Percentiles rank a stretch among this genome's conserved stretches.
These are phyloP conservation scores for Pholiota adiposa DNA, from an alignment of 1,284 basidiomycete genomes.

Conservation along the genomic window DNA sequence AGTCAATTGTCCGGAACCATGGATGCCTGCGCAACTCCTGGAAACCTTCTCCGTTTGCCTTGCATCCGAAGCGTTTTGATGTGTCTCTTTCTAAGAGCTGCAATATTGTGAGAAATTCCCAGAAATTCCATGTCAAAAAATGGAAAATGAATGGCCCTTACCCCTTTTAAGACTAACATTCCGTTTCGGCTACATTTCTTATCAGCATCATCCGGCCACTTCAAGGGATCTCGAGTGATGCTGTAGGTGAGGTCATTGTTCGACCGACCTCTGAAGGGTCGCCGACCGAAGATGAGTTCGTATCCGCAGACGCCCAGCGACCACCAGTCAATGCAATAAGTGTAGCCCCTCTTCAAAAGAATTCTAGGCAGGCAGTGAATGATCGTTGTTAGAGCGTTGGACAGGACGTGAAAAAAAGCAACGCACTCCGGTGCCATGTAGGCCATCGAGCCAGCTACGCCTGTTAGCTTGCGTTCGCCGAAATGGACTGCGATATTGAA, in stretches of 20 bases:
- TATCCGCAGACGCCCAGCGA: slow-evolving; percentile 92
- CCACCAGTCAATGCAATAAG: slow-evolving; percentile 96
- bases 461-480: slow-evolving; percentile 84
- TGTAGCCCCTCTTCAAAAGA: slow-evolving; percentile 82
- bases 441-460: slow-evolving; percentile 99
- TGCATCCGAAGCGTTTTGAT: slow-evolving; percentile 81
- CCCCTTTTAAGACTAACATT: slow-evolving; percentile 69
- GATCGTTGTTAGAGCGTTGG: not conserved
- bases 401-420: not conserved
- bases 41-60: slow-evolving; percentile 76
- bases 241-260: slow-evolving; percentile 90
- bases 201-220: slow-evolving; percentile 80
- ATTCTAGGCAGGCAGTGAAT: slow-evolving; percentile 58
- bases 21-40: slow-evolving; percentile 80
- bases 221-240: slow-evolving; percentile 77
- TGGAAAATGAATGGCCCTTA: slow-evolving; percentile 40
- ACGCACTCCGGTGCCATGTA: slow-evolving; percentile 94
- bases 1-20: slow-evolving; percentile 90
- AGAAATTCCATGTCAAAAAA: slow-evolving; percentile 2
- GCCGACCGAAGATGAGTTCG: slow-evolving; percentile 89
- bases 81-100: slow-evolving; percentile 89
- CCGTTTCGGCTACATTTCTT: slow-evolving; percentile 70
- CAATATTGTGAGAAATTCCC: slow-evolving; percentile 11
- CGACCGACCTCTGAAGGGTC: slow-evolving; percentile 91
- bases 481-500: slow-evolving; percentile 99